Percentiles rank a stretch among this genome's conserved stretches.
Evolutionary conservation across 495 filamentous ascomycete species (phyloP).

Genomic region (Daldinia vernicosa): DNA sequence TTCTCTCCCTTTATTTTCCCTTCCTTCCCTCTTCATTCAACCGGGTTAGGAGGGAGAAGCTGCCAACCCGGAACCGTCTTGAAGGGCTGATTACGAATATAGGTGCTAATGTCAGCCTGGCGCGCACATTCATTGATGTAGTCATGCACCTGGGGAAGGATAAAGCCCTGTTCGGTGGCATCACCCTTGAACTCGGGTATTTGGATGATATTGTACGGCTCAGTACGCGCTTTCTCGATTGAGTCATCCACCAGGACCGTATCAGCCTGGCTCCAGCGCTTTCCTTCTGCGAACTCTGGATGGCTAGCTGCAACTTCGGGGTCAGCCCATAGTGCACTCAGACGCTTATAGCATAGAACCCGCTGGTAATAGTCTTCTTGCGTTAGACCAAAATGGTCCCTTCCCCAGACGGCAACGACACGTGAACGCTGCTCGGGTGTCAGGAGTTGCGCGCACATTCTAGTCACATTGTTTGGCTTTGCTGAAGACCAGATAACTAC

Average conservation of each 20-base stretch:
- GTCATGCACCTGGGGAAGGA: constrained; percentile 59
- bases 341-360: constrained; percentile 86
- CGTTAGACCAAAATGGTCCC: constrained; percentile 77
- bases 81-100: constrained; percentile 52
- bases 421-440: constrained; percentile 48
- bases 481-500: constrained; percentile 96
- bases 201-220: constrained; percentile 84
- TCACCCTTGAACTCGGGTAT: constrained; percentile 76
- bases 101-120: constrained; percentile 59
- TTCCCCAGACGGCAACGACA: constrained; percentile 79
- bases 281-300: constrained; percentile 50
- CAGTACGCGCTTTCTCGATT: constrained; percentile 75
- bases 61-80: background rate
- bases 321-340: constrained; percentile 75
- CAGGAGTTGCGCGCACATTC: constrained; percentile 67
- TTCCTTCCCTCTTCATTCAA: background rate
- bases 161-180: constrained; percentile 43
- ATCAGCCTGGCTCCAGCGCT: constrained; percentile 79
- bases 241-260: constrained; percentile 92
- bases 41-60: background rate
- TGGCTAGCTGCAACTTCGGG: constrained; percentile 60
- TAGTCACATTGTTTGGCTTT: constrained; percentile 69
- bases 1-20: background rate
- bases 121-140: constrained; percentile 56
- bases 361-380: constrained; percentile 69